Base-by-base conservation (phyloP, 2,329 filamentous ascomycete species). In the Kalmusia sp. region DNA sequence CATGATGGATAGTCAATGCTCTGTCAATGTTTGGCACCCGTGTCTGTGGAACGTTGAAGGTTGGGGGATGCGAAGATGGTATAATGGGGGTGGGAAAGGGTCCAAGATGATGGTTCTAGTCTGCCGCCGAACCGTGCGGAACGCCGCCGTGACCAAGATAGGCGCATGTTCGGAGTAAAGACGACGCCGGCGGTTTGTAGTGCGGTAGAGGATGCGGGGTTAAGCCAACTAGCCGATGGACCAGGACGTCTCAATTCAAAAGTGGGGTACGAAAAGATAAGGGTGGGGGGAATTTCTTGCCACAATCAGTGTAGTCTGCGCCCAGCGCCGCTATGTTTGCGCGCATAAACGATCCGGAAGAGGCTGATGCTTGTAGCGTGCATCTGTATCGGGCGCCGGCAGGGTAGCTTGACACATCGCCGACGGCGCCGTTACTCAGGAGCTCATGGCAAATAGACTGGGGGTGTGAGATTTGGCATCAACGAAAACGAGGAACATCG, bases 11-110 rank as follows among this genome's bases (percentile, higher is more conserved):
- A 27, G 48, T 35, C 27, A 33, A 40, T 27, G 24, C 31, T 46
- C 44, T 49, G 47, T 44, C 53, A 38, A 54, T 56, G 48, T 45
- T 25, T 56, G 47, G 44, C n/a, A 30, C 30, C 4, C 24, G 24
- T 21, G 27, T 27, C 22, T n/a, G 39, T 46, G 39, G 34, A 39
- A 52, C 62, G 60, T 59, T 59, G 61, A 68, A 70, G 59, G 66
- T 68, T 70, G 67, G 67, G 66, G 66, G 61, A 50, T 33, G 51
- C 28, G 39, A 43, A 51, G 49, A 47, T 53, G 49, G 49, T 61
- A 66, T 61, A 63, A 68, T 70, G 67, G 67, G 65, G 65, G 62
- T 63, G 38, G 15, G 11, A 31, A 37, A 28, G 34, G 28, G 9
- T 15, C 43, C 19, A n/a, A 41, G 35, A 38, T 3, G 30, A 15